These are phyloP conservation scores for Ogataea salicorniae DNA, from an alignment of 805 yeast genomes.

Conservation along the genomic window DNA sequence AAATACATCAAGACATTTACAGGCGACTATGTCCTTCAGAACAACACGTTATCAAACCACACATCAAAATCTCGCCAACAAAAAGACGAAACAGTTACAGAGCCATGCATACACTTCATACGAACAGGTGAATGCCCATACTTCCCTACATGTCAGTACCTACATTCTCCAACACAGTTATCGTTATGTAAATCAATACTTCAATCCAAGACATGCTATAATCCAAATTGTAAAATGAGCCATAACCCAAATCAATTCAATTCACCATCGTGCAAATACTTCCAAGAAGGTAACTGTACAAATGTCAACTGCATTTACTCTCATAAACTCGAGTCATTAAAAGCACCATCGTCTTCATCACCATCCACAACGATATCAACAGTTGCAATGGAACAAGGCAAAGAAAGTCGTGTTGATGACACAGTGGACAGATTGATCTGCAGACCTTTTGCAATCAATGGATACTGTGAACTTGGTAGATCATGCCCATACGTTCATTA, in stretches of 20 bases:
- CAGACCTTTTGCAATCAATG: conserved; percentile 61
- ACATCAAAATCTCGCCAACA: neutral
- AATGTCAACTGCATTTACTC: conserved; percentile 46
- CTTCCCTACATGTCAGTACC: too few species aligned
- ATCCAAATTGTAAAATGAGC: conserved; percentile 45
- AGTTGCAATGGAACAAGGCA: too few species aligned
- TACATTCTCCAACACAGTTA: conserved; percentile 44
- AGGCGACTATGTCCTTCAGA: conserved; percentile 22
- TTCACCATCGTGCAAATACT: conserved; percentile 54
- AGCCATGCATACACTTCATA: conserved; percentile 27
- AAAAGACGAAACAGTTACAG: neutral
- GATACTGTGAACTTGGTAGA: conserved; percentile 62
- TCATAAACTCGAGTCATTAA: conserved; percentile 36
- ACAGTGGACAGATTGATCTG: conserved; percentile 40
- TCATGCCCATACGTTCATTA: conserved; percentile 53
- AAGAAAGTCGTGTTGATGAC: too few species aligned
- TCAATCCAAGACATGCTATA: conserved; percentile 38
- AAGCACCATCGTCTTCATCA: too few species aligned
- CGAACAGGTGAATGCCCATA: conserved; percentile 44
- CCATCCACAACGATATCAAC: too few species aligned
- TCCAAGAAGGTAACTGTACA: conserved; percentile 41
- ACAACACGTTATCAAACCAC: conserved; percentile 1
- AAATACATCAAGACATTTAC: conserved; percentile 18
- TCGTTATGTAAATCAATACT: conserved; percentile 34
- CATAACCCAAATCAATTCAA: conserved; percentile 58